phyloP scores from a whole-genome alignment of 2,329 filamentous ascomycete species.

The Calonectria pseudoturangicola region DNA sequence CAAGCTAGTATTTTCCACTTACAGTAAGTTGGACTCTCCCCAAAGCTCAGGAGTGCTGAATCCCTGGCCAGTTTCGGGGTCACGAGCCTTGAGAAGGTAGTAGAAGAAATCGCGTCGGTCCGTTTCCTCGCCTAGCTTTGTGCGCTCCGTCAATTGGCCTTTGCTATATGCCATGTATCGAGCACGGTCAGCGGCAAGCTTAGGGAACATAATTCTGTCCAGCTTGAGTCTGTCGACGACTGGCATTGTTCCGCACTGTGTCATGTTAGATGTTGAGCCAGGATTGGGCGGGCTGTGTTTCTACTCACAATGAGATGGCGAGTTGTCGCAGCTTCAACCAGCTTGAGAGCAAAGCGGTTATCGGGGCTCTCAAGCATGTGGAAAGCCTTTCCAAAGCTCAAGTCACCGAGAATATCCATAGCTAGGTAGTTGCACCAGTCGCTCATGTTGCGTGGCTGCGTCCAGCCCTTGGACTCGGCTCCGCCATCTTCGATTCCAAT shows the following conservation, averaged over 20 bases:
- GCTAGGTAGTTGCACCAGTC: slow-evolving; percentile 78
- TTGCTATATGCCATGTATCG: slow-evolving; percentile 84
- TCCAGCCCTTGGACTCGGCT: slow-evolving; percentile 74
- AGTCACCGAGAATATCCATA: slow-evolving; percentile 77
- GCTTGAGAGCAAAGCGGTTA: slow-evolving; percentile 79
- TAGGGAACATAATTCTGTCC: slow-evolving; percentile 80
- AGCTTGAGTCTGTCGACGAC: slow-evolving; percentile 79
- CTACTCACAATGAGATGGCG: slow-evolving; percentile 80
- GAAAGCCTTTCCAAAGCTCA: slow-evolving; percentile 78
- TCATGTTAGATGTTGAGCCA: slow-evolving; percentile 20
- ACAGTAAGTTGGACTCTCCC: slow-evolving; percentile 82
- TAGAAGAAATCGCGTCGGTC: slow-evolving; percentile 86
- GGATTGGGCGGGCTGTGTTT: background rate
- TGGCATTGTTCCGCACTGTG: slow-evolving; percentile 83
- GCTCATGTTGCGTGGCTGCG: slow-evolving; percentile 75
- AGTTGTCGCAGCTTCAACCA: slow-evolving; percentile 81
- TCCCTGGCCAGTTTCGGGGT: slow-evolving; percentile 81
- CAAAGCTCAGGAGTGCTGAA: slow-evolving; percentile 81
- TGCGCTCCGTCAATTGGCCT: slow-evolving; percentile 79
- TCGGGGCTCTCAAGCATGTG: slow-evolving; percentile 76
- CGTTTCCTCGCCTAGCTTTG: slow-evolving; percentile 78
- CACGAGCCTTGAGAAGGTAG: slow-evolving; percentile 81
- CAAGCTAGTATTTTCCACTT: slow-evolving; percentile 49
- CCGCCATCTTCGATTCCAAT: slow-evolving; percentile 66
- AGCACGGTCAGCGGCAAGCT: slow-evolving; percentile 79